A percentile compares a stretch with the other conserved stretches of the same genome.
These are phyloP conservation scores for Pseudogymnoascus sp. DNA, from an alignment of 2,329 filamentous ascomycete species.

Conservation along the genomic window DNA sequence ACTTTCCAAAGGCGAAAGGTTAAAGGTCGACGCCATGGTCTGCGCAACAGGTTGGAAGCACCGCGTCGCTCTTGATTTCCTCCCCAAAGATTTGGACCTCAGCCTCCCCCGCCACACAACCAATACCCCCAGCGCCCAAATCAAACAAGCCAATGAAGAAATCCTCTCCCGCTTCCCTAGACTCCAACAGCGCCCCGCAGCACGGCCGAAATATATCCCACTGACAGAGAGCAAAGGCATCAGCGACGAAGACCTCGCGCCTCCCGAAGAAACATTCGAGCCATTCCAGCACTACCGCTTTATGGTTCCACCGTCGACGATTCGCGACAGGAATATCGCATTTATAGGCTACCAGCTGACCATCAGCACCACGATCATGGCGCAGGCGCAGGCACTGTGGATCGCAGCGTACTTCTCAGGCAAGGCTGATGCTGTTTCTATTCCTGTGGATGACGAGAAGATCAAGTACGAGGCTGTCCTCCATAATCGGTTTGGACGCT, in stretches of 20 bases:
- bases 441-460: slow-evolving; percentile 29
- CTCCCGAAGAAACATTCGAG: not conserved
- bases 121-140: slow-evolving; percentile 27
- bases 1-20: slow-evolving; percentile 40
- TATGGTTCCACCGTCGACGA: slow-evolving; percentile 36
- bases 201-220: slow-evolving; percentile 40
- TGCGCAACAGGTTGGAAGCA: slow-evolving; percentile 55
- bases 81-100: slow-evolving; percentile 32
- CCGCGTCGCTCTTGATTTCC: slow-evolving; percentile 44
- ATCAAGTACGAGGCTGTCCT: slow-evolving; percentile 52
- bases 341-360: slow-evolving; percentile 41
- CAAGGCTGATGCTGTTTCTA: slow-evolving; percentile 32
- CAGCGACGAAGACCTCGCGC: slow-evolving; percentile 18
- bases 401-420: slow-evolving; percentile 56
- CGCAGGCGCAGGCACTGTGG: slow-evolving; percentile 52
- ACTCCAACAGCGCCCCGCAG: slow-evolving; percentile 44
- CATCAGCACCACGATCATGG: slow-evolving; percentile 36
- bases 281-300: slow-evolving; percentile 41
- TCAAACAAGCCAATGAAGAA: slow-evolving; percentile 42
- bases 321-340: slow-evolving; percentile 33
- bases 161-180: slow-evolving; percentile 48
- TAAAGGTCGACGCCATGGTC: slow-evolving; percentile 46
- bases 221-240: slow-evolving; percentile 35
- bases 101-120: slow-evolving; percentile 42
- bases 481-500: slow-evolving; percentile 60